Conservation (phyloP, 2,329 filamentous ascomycete genomes). For the Aspergillus fumigatus region DNA sequence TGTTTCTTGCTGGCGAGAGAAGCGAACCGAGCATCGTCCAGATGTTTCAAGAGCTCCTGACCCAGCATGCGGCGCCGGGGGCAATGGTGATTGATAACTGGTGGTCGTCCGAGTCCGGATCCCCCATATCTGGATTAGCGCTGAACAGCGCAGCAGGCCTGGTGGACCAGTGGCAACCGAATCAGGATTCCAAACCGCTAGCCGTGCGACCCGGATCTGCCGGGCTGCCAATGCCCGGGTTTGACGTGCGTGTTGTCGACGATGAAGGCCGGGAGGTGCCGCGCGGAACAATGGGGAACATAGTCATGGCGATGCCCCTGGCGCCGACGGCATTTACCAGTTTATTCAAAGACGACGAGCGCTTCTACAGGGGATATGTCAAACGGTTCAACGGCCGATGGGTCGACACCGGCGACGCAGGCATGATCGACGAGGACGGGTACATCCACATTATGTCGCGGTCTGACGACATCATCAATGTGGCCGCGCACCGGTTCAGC, state of each 20-base stretch:
- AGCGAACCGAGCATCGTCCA: slow-evolving; percentile 82
- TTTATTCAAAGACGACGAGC: slow-evolving; percentile 77
- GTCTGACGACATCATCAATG: slow-evolving; percentile 86
- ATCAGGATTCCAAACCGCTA: slow-evolving; percentile 44
- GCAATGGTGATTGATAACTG: slow-evolving; percentile 66
- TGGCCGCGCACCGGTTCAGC: slow-evolving; percentile 86
- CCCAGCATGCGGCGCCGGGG: slow-evolving; percentile 58
- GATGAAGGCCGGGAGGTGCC: slow-evolving; percentile 69
- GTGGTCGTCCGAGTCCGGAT: slow-evolving; percentile 70
- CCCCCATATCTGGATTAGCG: slow-evolving; percentile 63
- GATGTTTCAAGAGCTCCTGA: slow-evolving; percentile 72
- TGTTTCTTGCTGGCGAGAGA: slow-evolving; percentile 85
- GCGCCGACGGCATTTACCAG: slow-evolving; percentile 83
- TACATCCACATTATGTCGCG: slow-evolving; percentile 61
- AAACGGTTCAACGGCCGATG: slow-evolving; percentile 76
- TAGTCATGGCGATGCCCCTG: slow-evolving; percentile 76
- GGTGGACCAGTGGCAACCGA: slow-evolving; percentile 28
- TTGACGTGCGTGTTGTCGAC: slow-evolving; percentile 79
- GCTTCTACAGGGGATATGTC: slow-evolving; percentile 82
- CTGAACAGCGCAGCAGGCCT: slow-evolving; percentile 58
- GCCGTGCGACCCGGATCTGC: slow-evolving; percentile 77
- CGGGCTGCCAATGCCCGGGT: slow-evolving; percentile 86
- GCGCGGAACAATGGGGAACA: slow-evolving; percentile 81
- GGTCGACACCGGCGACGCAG: slow-evolving; percentile 89
- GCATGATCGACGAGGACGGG: slow-evolving; percentile 72